These are phyloP conservation scores for Cyclotella cryptica DNA, from an alignment of 108 stramenopile genomes.

Conservation along the genomic window DNA sequence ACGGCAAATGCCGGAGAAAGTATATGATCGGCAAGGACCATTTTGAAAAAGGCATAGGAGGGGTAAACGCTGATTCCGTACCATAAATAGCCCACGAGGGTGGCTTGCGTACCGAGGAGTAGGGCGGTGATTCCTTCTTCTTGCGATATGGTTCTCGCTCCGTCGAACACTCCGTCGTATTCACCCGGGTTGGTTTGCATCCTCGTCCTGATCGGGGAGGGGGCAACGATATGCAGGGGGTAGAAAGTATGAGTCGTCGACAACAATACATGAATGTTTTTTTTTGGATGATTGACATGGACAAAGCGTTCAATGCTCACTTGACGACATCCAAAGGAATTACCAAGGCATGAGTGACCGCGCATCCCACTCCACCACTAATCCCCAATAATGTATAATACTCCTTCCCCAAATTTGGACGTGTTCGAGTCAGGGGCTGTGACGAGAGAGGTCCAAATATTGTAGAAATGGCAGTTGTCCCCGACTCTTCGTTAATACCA, in stretches of 20 bases:
- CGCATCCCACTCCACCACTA: conserved; percentile 89
- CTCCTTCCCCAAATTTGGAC: conserved; percentile 44
- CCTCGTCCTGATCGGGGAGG: conserved; percentile 38
- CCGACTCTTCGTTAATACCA: conserved; percentile 61
- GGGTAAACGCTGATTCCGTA: conserved; percentile 96
- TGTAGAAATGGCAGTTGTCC: conserved; percentile 61
- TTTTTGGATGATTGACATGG: too few species aligned
- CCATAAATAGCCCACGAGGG: conserved; percentile 92
- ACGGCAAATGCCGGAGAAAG: conserved; percentile 62
- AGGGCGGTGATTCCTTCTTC: conserved; percentile 81
- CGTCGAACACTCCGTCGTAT: conserved; percentile 54
- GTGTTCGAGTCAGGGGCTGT: conserved; percentile 59
- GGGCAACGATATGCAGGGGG: too few species aligned
- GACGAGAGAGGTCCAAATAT: conserved; percentile 70
- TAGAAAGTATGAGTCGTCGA: too few species aligned
- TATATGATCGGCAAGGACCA: conserved; percentile 55
- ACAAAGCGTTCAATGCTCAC: not conserved
- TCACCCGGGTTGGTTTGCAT: conserved; percentile 76
- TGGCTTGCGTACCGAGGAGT: conserved; percentile 88
- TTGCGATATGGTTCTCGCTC: conserved; percentile 60
- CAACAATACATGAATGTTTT: too few species aligned
- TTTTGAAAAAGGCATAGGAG: conserved; percentile 91
- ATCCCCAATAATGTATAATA: conserved; percentile 84
- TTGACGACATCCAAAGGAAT: conserved; percentile 89
- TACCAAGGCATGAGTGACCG: conserved; percentile 88